Evolutionary conservation across 1,284 basidiomycete genomes (phyloP), one percentile per base, ranked within the genome.

Genomic region (Puccinia sorghi): DNA sequence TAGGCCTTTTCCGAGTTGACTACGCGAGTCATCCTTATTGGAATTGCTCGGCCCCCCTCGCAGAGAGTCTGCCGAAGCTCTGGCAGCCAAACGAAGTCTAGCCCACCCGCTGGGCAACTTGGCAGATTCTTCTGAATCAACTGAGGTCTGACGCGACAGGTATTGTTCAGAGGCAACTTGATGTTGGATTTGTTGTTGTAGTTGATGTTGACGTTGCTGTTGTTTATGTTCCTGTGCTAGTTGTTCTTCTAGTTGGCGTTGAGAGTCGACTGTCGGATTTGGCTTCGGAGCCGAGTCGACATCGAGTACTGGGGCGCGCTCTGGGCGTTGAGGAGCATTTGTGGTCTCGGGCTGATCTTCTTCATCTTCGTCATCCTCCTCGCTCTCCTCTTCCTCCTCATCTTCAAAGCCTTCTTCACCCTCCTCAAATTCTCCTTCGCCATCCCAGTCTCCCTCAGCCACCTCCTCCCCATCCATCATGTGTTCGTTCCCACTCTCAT

Each of bases 361-460:
- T 13, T 79, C 57, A 12, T 79, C 79, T 13, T 80, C 80, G 15
- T 78, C 80, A 17, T 80, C 80, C 22, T 80, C 81, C 11, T 81
- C 81, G 8, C 72, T 67, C 13, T 50, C 72, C 32, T 80, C 82
- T 25, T 81, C 81, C 3, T 81, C 82, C 43, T 77, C 79, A 63
- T 80, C 76, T 52, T 79, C 80, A 17, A 79, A 72, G 32, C 70
- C 80, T 63, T 80, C 72, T 66, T 81, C 81, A 25, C 78, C 75
- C 63, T 81, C 82, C 66, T 81, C 81, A 13, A 81, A 75, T 64
- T 82, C 81, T 20, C 82, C 90, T 82, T 91, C 90, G 63, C 89
- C 89, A 80, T 80, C 81, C 89, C 88, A 82, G 13, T 82, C 80
- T 7, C 90, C 90, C 46, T 90, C 89, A 59, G 91, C 90, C 88